Conservation (phyloP, 768 basidiomycete genomes). For the Auricularia sp. region DNA sequence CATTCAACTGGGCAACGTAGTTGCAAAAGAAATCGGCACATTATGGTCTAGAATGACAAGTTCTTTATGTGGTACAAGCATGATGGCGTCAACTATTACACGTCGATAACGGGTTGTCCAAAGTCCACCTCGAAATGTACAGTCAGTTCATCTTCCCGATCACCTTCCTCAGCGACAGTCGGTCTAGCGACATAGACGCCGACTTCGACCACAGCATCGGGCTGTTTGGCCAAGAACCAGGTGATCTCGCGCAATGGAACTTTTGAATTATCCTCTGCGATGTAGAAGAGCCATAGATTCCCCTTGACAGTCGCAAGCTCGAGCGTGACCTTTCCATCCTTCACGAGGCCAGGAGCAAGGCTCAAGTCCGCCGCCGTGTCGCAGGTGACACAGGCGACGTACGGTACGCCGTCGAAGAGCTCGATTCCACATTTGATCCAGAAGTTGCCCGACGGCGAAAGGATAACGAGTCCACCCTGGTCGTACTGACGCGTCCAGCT, state of each 20-base stretch:
- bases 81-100: too few relatives aligned
- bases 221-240: slow-evolving; percentile 17
- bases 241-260: slow-evolving; percentile 19
- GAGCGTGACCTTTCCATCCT: neutral
- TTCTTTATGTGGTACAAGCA: too few relatives aligned
- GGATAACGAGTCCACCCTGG: slow-evolving; percentile 22
- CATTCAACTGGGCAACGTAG: too few relatives aligned
- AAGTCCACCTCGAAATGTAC: slow-evolving; percentile 7
- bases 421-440: slow-evolving; percentile 25
- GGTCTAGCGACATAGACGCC: slow-evolving; percentile 17
- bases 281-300: slow-evolving; percentile 18
- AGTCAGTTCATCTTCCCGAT: slow-evolving; percentile 6
- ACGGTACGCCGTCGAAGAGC: slow-evolving; percentile 16
- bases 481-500: slow-evolving; percentile 22
- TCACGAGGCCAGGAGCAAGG: slow-evolving; percentile 10
- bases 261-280: slow-evolving; percentile 7
- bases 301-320: slow-evolving; percentile 4
- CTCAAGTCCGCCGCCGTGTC: slow-evolving; percentile 20
- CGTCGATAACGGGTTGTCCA: too few relatives aligned
- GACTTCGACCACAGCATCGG: slow-evolving; percentile 11
- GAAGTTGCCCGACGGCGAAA: slow-evolving; percentile 5
- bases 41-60: too few relatives aligned
- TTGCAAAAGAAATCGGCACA: too few relatives aligned
- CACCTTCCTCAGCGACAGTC: slow-evolving; percentile 8
- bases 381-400: slow-evolving; percentile 19